Conservation (phyloP, 2,329 filamentous ascomycete species). For the Epichloe gansuensis region DNA sequence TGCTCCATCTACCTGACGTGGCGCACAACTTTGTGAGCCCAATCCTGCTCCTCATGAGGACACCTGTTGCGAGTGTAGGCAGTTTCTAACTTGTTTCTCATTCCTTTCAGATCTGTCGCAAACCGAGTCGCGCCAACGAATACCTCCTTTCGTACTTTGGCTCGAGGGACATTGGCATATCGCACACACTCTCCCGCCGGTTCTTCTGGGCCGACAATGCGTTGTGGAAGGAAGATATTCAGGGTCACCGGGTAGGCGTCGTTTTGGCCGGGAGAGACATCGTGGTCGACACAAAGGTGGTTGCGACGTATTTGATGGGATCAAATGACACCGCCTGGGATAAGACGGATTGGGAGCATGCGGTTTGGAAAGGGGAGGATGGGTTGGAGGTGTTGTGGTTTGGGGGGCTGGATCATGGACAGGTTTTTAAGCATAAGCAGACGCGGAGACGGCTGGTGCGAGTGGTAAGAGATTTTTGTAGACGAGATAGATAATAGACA, state of each 20-base stretch:
- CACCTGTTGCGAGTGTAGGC: too few species aligned
- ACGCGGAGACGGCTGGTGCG: constrained; percentile 19
- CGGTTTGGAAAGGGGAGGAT: constrained; percentile 21
- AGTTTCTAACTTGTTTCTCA: too few species aligned
- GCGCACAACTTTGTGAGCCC: constrained; percentile 43
- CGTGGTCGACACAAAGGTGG: constrained; percentile 39
- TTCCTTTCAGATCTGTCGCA: constrained; percentile 20
- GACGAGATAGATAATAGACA: too few species aligned
- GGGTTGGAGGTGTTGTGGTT: constrained; percentile 41
- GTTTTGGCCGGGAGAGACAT: constrained; percentile 37
- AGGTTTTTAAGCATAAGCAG: constrained; percentile 31
- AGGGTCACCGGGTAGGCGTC: constrained; percentile 30
- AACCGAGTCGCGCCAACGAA: constrained; percentile 38
- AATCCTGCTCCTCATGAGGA: background rate
- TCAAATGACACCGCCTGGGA: constrained; percentile 3
- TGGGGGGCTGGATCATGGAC: constrained; percentile 41
- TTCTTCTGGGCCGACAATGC: constrained; percentile 52
- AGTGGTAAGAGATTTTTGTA: background rate
- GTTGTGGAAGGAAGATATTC: constrained; percentile 45
- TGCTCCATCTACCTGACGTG: constrained; percentile 48
- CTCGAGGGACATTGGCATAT: constrained; percentile 43
- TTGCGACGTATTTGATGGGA: constrained; percentile 36
- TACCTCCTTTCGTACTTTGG: constrained; percentile 48
- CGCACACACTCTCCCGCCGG: constrained; percentile 41
- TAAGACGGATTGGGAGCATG: constrained; percentile 7